Evolutionary conservation across 768 basidiomycete genomes (phyloP).

Genomic region (Postia placenta): DNA sequence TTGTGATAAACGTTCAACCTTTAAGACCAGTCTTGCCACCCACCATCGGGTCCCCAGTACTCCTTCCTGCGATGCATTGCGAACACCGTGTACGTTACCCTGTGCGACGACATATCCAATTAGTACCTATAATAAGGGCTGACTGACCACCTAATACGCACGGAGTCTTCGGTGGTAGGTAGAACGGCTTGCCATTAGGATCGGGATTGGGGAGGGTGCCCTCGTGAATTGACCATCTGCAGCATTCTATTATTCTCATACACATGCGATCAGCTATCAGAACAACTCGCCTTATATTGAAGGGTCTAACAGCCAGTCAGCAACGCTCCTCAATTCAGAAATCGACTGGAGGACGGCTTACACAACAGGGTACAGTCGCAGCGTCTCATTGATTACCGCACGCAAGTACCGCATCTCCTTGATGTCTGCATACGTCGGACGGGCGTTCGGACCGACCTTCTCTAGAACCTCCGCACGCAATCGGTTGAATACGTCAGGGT

Average conservation of each 20-base stretch:
- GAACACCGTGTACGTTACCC: slow-evolving; percentile 46
- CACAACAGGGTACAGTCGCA: slow-evolving; percentile 27
- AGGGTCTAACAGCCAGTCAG: slow-evolving; percentile 19
- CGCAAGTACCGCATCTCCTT: slow-evolving; percentile 25
- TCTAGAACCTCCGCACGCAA: slow-evolving; percentile 25
- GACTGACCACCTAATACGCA: neutral
- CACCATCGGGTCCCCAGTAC: slow-evolving; percentile 71
- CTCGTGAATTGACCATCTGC: slow-evolving; percentile 10
- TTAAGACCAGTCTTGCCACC: slow-evolving; percentile 1
- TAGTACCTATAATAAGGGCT: neutral
- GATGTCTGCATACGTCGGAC: slow-evolving; percentile 28
- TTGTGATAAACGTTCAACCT: neutral
- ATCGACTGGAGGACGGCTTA: slow-evolving; percentile 4
- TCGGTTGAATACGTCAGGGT: slow-evolving; percentile 22
- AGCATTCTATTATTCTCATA: neutral
- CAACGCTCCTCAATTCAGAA: neutral
- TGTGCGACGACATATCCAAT: neutral
- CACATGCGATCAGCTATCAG: neutral
- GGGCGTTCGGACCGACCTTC: slow-evolving; percentile 18
- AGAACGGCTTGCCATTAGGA: slow-evolving; percentile 17
- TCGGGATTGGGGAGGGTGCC: slow-evolving; percentile 11
- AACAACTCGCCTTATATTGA: slow-evolving; percentile 27
- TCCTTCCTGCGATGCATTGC: slow-evolving; percentile 61
- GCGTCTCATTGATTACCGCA: slow-evolving; percentile 25
- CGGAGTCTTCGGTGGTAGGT: slow-evolving; percentile 16